phyloP scores from a whole-genome alignment of 768 basidiomycete genomes.

The Hericium coralloides region DNA sequence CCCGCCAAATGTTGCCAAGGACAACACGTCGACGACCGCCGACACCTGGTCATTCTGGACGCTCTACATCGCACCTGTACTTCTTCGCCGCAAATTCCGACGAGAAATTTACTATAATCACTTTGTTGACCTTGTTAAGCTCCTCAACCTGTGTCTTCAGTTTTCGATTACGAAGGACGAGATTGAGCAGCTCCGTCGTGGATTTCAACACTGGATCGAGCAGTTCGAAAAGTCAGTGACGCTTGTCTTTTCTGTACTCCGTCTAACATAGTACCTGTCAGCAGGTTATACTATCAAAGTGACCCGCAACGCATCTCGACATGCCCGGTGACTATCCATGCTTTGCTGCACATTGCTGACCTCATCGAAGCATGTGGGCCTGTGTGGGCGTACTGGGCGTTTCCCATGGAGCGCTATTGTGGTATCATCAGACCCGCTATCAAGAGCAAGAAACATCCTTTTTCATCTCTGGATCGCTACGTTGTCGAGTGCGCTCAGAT shows the following conservation, averaged over 20 bases:
- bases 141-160: slow-evolving; percentile 29
- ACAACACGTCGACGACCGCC: slow-evolving; percentile 22
- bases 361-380: slow-evolving; percentile 17
- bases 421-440: slow-evolving; percentile 15
- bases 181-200: slow-evolving; percentile 18
- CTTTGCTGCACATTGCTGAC: slow-evolving; percentile 22
- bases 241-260: neutral
- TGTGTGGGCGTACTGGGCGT: slow-evolving; percentile 22
- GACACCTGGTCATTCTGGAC: slow-evolving; percentile 34
- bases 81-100: slow-evolving; percentile 27
- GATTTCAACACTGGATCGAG: slow-evolving; percentile 29
- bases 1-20: slow-evolving; percentile 25
- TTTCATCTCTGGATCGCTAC: neutral
- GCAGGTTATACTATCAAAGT: slow-evolving; percentile 21
- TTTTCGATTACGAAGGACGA: slow-evolving; percentile 24
- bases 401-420: slow-evolving; percentile 23
- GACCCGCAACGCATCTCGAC: slow-evolving; percentile 14
- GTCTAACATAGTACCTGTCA: slow-evolving; percentile 4
- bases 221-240: slow-evolving; percentile 29
- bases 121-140: slow-evolving; percentile 29
- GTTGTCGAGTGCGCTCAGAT: neutral
- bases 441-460: slow-evolving; percentile 14
- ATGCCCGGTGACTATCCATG: slow-evolving; percentile 26
- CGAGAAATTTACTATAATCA: slow-evolving; percentile 30
- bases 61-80: slow-evolving; percentile 28